Percentiles rank a stretch among this genome's conserved stretches.
Evolutionary conservation across 2,329 filamentous ascomycete species (phyloP).

Genomic region (Talaromyces piceae): DNA sequence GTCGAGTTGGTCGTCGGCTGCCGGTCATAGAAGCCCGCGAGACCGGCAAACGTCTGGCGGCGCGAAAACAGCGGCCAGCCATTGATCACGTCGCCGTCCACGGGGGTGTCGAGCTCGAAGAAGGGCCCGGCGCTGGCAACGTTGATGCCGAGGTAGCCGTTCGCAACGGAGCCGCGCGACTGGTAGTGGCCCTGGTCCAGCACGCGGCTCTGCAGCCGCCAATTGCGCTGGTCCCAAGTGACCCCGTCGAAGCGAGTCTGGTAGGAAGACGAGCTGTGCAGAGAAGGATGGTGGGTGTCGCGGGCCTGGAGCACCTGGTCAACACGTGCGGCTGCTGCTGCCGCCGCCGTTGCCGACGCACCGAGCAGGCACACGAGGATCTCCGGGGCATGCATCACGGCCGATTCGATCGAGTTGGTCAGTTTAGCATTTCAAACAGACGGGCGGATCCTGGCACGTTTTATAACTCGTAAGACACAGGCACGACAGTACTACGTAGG

Average conservation of each 20-base stretch:
- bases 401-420: not conserved
- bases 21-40: constrained; percentile 59
- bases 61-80: constrained; percentile 62
- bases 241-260: constrained; percentile 46
- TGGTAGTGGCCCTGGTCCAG: constrained; percentile 54
- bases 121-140: constrained; percentile 57
- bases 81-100: constrained; percentile 48
- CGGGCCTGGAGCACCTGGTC: not conserved
- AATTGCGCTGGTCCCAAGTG: constrained; percentile 53
- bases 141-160: constrained; percentile 59
- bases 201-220: constrained; percentile 47
- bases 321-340: not conserved
- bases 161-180: constrained; percentile 52
- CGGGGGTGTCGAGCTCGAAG: constrained; percentile 50
- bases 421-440: too few species aligned
- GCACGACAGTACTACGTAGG: too few species aligned
- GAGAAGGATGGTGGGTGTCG: not conserved
- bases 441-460: too few species aligned
- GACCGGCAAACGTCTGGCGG: constrained; percentile 59
- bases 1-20: constrained; percentile 52
- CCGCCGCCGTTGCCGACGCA: not conserved
- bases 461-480: too few species aligned
- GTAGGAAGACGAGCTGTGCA: constrained; percentile 24
- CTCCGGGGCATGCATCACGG: not conserved
- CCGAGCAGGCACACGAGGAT: not conserved